Base-by-base conservation (phyloP, 225 moss, liverwort and hornwort genomes). In the Neckera pumila region DNA sequence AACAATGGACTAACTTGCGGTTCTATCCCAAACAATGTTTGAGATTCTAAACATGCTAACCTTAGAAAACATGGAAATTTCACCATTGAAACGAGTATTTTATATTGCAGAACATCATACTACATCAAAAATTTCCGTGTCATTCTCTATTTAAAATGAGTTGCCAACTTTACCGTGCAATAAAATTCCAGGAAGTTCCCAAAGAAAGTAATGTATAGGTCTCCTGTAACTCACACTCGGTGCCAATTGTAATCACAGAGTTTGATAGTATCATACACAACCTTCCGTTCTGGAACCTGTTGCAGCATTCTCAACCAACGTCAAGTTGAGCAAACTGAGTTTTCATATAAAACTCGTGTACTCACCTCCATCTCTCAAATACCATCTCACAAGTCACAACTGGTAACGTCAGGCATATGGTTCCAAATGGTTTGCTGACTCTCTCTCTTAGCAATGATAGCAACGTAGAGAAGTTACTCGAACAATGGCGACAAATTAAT, bases 1-100 rank as follows among this genome's bases (percentile, higher is more conserved):
- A 23, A 4, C 14, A 25, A 25, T 25, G 25, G 22, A 70, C 40
- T 14, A 25, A 40, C 8, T 0, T 0, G 3, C 5, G 1, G 20
- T 13, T 69, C 69, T 25, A 2, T 8, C 5, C 5, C 0, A 1
- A 70, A 40, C 8, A 70, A 27, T 26, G 9, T 27, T 28, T 43
- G 43, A 72, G 43, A 72, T 43, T 28, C 43, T 17, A 45, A 69
- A 43, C 43, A 43, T 27, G 43, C 9, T 72, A 16, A 45, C 45
- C 28, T 16, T 28, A 17, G 5, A 73, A 72, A 72, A 42, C 16
- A 9, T 43, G 28, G 43, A 43, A 43, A 43, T 17, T 28, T 72
- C 42, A 43, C 18, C 34, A 9, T 1, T 15, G 14, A 28, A 10
- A 28, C 17, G 0, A 40, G 40, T 70, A 70, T 14, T 70, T 25